A percentile compares a stretch with the other conserved stretches of the same genome.
Conservation (phyloP, 441 rosid genomes). For the Biscutella auriculata region DNA sequence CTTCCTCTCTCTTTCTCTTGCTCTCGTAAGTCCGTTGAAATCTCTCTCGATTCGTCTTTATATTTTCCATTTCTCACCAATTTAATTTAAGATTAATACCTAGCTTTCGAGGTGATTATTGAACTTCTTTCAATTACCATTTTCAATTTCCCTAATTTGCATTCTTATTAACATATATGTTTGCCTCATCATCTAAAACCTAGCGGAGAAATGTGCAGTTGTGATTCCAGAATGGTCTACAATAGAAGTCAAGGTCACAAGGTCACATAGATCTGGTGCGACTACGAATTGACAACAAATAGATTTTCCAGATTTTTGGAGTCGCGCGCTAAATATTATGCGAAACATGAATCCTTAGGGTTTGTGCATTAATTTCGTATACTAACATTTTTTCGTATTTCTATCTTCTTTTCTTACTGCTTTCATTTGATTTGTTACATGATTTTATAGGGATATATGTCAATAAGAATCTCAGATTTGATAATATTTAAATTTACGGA, state of each 20-base stretch:
- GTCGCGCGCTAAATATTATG: constrained; percentile 42
- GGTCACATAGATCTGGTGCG: constrained; percentile 38
- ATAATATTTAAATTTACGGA: constrained; percentile 76
- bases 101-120: too few species aligned
- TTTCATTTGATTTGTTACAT: not conserved
- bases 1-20: too few species aligned
- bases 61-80: too few species aligned
- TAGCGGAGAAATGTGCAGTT: constrained; percentile 27
- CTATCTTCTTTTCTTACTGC: not conserved
- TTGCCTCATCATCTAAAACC: too few species aligned
- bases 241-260: constrained; percentile 26
- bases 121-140: too few species aligned
- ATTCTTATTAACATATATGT: too few species aligned
- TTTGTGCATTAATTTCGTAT: not conserved
- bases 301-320: constrained; percentile 62
- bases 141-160: too few species aligned
- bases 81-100: too few species aligned
- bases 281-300: constrained; percentile 54
- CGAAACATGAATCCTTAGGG: constrained; percentile 86
- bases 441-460: constrained; percentile 61
- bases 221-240: constrained; percentile 17
- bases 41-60: too few species aligned
- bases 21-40: too few species aligned
- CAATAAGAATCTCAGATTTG: constrained; percentile 77
- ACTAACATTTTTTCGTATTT: not conserved